Conservation (phyloP, 805 yeast genomes). For the Ogataea chonburiensis region DNA sequence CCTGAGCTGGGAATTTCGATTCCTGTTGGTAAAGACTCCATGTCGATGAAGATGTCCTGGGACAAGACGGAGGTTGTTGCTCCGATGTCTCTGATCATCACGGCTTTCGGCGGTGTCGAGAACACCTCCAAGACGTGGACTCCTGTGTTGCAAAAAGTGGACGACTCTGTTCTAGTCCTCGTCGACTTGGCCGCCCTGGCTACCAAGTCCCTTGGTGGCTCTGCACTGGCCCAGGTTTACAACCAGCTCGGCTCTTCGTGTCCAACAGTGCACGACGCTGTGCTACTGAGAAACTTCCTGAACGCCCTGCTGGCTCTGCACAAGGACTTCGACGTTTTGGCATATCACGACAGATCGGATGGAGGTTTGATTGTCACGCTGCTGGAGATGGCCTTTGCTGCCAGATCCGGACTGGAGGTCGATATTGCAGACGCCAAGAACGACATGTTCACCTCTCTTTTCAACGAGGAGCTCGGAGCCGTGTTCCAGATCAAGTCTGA, state of each 20-base stretch:
- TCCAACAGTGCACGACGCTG: constrained; percentile 77
- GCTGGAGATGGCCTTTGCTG: constrained; percentile 96
- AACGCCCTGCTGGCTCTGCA: constrained; percentile 72
- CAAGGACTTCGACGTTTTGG: constrained; percentile 59
- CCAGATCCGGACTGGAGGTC: constrained; percentile 78
- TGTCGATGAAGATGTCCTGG: constrained; percentile 99
- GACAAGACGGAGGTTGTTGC: constrained; percentile 87
- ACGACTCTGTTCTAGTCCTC: constrained; percentile 62
- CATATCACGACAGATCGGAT: constrained; percentile 95
- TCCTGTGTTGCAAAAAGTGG: constrained; percentile 61
- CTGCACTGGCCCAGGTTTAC: constrained; percentile 93
- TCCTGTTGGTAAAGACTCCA: constrained; percentile 98
- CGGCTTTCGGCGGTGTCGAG: constrained; percentile 87
- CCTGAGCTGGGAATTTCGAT: constrained; percentile 88
- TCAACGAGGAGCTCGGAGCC: constrained; percentile 94
- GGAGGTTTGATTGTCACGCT: constrained; percentile 90
- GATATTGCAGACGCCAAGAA: constrained; percentile 36
- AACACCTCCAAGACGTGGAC: constrained; percentile 94
- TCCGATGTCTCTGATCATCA: constrained; percentile 87
- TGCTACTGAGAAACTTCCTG: constrained; percentile 66
- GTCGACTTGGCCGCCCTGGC: constrained; percentile 71
- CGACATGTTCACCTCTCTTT: constrained; percentile 56
- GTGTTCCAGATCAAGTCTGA: constrained; percentile 78
- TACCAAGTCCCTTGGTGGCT: constrained; percentile 75
- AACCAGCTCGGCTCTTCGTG: constrained; percentile 78